These are phyloP conservation scores for Onygenales sp. DNA, from an alignment of 2,329 filamentous ascomycete genomes.

Conservation along the genomic window DNA sequence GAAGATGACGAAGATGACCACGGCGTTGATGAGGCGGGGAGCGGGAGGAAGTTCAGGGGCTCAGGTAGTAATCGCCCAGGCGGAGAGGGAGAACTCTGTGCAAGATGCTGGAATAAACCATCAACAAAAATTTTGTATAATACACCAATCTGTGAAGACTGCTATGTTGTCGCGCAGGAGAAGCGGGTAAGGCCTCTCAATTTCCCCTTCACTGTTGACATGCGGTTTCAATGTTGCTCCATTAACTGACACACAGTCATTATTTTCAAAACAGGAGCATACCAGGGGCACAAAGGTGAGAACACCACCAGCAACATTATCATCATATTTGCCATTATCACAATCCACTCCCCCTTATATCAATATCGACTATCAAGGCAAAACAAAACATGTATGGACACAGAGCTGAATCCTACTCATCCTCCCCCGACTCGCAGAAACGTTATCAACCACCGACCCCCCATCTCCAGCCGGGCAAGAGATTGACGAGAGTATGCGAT, in stretches of 20 bases:
- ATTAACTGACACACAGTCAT: neutral
- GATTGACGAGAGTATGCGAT: constrained; percentile 14
- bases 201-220: neutral
- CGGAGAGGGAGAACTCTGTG: constrained; percentile 9
- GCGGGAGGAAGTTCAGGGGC: neutral
- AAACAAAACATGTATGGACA: no score
- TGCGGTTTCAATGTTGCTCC: neutral
- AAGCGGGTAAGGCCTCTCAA: constrained; percentile 9
- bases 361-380: no score
- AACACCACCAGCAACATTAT: neutral
- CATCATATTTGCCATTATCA: neutral
- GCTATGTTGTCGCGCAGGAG: constrained; percentile 10
- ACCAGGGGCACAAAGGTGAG: constrained; percentile 5
- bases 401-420: neutral
- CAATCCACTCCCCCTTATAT: neutral
- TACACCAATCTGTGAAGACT: constrained; percentile 13
- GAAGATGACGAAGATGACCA: neutral
- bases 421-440: constrained; percentile 6
- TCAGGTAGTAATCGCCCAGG: neutral
- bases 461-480: constrained; percentile 12
- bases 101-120: constrained; percentile 14
- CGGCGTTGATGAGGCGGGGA: neutral
- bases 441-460: constrained; percentile 14
- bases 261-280: constrained; percentile 3
- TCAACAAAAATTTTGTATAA: constrained; percentile 15